Evolutionary conservation across 2,329 filamentous ascomycete species (phyloP).

Genomic region (Paradendryphiella salina): DNA sequence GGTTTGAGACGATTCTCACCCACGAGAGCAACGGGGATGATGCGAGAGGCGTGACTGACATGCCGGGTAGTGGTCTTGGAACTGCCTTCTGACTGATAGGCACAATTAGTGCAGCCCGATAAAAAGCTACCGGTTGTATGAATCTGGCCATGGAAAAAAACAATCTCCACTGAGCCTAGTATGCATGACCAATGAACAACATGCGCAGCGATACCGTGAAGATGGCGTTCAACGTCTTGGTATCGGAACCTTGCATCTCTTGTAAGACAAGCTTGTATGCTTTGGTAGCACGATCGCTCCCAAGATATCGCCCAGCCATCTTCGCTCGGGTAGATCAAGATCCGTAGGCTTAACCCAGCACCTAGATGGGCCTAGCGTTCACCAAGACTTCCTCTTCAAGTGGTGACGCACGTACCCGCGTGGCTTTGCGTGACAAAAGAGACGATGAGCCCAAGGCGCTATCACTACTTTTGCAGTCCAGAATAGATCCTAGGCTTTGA

Average conservation of each 20-base stretch:
- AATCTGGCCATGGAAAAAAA: background rate
- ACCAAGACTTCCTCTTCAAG: slow-evolving; percentile 15
- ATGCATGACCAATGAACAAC: slow-evolving; percentile 3
- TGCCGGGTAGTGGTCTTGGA: slow-evolving; percentile 11
- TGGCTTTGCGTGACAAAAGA: slow-evolving; percentile 18
- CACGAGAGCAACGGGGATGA: background rate
- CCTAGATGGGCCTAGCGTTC: slow-evolving; percentile 9
- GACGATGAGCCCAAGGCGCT: slow-evolving; percentile 6
- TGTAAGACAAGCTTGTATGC: slow-evolving; percentile 9
- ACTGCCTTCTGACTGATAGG: background rate
- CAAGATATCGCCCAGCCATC: slow-evolving; percentile 38
- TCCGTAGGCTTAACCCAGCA: slow-evolving; percentile 22
- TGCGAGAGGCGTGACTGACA: background rate
- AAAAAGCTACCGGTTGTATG: background rate
- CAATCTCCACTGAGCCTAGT: background rate
- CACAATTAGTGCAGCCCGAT: background rate
- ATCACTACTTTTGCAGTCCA: background rate
- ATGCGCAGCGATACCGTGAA: slow-evolving; percentile 1
- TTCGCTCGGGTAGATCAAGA: slow-evolving; percentile 25
- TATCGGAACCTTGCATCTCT: slow-evolving; percentile 12
- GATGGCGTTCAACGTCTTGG: slow-evolving; percentile 6
- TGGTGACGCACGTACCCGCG: slow-evolving; percentile 1
- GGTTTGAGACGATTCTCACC: slow-evolving; percentile 14
- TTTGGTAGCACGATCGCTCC: slow-evolving; percentile 20
- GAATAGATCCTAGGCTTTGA: background rate